Conservation (phyloP, 2,329 filamentous ascomycete genomes). For the Tolypocladium pustulatum region DNA sequence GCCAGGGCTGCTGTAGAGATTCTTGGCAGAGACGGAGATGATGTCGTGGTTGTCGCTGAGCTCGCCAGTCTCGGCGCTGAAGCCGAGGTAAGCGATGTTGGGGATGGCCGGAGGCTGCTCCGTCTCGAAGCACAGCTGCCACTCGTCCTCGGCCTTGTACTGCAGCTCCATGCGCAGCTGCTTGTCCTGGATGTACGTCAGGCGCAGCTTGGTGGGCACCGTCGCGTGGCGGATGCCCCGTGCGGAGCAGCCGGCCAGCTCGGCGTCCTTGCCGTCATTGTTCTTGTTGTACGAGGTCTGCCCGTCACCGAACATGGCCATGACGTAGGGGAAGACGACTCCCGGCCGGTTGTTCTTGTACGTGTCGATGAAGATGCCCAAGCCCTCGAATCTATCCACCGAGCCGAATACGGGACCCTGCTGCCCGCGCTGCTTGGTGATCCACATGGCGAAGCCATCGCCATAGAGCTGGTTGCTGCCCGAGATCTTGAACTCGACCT, state of each 20-base stretch:
- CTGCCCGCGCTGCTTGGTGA: constrained; percentile 83
- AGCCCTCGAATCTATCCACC: constrained; percentile 79
- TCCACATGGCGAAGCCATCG: constrained; percentile 96
- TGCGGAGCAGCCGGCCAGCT: constrained; percentile 90
- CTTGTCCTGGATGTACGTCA: constrained; percentile 97
- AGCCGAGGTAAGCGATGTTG: constrained; percentile 62
- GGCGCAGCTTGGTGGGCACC: constrained; percentile 70
- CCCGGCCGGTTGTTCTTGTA: constrained; percentile 99
- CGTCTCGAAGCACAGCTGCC: constrained; percentile 80
- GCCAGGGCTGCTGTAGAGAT: constrained; percentile 62
- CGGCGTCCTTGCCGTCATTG: constrained; percentile 86
- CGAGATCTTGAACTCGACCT: constrained; percentile 89
- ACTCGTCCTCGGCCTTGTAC: constrained; percentile 84
- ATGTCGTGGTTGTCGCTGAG: constrained; percentile 97
- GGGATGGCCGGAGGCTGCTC: constrained; percentile 66
- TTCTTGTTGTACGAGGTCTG: constrained; percentile 82
- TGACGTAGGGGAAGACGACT: constrained; percentile 91
- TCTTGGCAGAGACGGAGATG: constrained; percentile 74
- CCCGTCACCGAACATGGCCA: constrained; percentile 96
- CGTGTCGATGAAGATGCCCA: constrained; percentile 94
- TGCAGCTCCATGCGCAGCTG: constrained; percentile 81
- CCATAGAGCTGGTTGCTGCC: constrained; percentile 85
- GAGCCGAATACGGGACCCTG: constrained; percentile 80
- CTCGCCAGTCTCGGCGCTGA: constrained; percentile 87
- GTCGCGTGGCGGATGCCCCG: constrained; percentile 75